Evolutionary conservation across 2,329 filamentous ascomycete species (phyloP).

Genomic region (Diplocarpon rosae): DNA sequence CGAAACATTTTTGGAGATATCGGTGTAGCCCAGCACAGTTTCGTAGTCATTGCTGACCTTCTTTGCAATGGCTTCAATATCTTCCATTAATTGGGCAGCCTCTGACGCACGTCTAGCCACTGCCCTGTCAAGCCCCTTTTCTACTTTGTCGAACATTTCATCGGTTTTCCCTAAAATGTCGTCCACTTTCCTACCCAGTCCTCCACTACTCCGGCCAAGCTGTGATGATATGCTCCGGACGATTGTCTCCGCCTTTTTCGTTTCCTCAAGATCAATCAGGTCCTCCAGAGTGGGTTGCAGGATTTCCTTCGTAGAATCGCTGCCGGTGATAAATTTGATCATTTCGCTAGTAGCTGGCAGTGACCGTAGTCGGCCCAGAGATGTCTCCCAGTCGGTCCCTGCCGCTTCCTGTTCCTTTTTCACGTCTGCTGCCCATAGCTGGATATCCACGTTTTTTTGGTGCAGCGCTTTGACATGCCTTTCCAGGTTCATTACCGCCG

Average conservation of each 20-base stretch:
- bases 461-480: constrained; percentile 62
- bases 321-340: constrained; percentile 51
- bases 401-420: constrained; percentile 57
- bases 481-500: constrained; percentile 77
- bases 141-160: constrained; percentile 50
- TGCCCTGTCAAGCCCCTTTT: constrained; percentile 44
- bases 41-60: constrained; percentile 84
- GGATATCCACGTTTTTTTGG: constrained; percentile 58
- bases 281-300: constrained; percentile 54
- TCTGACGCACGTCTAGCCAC: constrained; percentile 49
- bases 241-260: constrained; percentile 59
- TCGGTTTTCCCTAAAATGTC: constrained; percentile 52
- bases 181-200: constrained; percentile 48
- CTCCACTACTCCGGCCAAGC: constrained; percentile 47
- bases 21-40: constrained; percentile 57
- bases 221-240: constrained; percentile 46
- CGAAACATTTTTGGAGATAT: constrained; percentile 52
- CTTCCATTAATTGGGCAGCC: constrained; percentile 59
- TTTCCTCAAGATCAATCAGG: constrained; percentile 63
- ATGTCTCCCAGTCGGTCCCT: constrained; percentile 54
- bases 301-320: constrained; percentile 33
- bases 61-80: constrained; percentile 74
- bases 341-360: constrained; percentile 57
- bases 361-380: constrained; percentile 51
- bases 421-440: constrained; percentile 58